Conservation (phyloP, 495 filamentous ascomycete genomes). For the Tuber aestivum region DNA sequence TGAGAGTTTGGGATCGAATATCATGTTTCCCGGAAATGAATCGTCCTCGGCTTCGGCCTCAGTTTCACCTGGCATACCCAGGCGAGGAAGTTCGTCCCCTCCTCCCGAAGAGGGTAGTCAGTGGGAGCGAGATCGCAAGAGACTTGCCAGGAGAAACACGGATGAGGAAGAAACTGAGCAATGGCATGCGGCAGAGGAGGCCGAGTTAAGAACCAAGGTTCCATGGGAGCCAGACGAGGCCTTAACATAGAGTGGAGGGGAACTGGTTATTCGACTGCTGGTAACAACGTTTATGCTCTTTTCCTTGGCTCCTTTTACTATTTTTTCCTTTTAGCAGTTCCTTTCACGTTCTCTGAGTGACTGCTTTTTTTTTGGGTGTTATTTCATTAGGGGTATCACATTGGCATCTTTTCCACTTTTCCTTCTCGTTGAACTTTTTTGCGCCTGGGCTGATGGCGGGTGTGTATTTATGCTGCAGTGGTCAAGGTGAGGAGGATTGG, state of each 20-base stretch:
- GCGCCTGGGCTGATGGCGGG: not conserved
- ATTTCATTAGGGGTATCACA: not conserved
- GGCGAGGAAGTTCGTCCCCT: conserved; percentile 25
- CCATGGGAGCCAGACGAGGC: conserved; percentile 38
- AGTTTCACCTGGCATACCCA: conserved; percentile 21
- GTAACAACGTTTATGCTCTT: not conserved
- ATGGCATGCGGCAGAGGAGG: conserved; percentile 41
- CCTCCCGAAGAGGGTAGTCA: conserved; percentile 19
- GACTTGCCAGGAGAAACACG: conserved; percentile 19
- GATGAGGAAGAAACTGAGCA: conserved; percentile 33
- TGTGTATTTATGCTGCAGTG: not conserved
- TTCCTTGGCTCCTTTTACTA: not conserved
- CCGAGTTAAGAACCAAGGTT: conserved; percentile 35
- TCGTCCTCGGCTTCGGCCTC: conserved; percentile 12
- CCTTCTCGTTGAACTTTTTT: not conserved
- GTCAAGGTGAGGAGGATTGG: not conserved
- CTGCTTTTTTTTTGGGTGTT: not conserved
- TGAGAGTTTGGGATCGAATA: conserved; percentile 24
- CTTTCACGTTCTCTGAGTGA: not conserved
- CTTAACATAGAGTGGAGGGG: conserved; percentile 9
- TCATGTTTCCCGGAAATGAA: conserved; percentile 22
- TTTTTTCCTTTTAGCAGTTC: not conserved
- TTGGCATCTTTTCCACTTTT: not conserved
- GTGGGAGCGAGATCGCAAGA: conserved; percentile 29
- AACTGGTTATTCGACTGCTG: not conserved